Conservation (phyloP, 2,329 filamentous ascomycete species). For the Ophiostoma sp. region DNA sequence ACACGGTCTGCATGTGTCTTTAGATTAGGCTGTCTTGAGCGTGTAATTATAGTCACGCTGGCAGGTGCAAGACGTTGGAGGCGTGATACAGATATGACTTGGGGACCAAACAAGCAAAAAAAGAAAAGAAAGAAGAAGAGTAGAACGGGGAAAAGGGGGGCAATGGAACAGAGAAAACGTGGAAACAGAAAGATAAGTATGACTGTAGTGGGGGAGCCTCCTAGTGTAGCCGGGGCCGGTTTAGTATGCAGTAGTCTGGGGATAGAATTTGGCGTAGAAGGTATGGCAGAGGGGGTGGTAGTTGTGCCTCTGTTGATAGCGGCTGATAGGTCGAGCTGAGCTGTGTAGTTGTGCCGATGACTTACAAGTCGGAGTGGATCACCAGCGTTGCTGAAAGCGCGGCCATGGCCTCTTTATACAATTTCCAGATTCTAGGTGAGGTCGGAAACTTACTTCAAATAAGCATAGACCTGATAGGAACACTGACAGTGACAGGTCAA, state of each 20-base stretch:
- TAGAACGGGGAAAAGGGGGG: background rate
- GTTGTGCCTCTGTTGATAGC: background rate
- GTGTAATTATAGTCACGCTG: background rate
- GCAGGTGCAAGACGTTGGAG: background rate
- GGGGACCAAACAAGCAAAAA: background rate
- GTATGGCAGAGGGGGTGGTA: background rate
- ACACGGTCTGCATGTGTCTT: background rate
- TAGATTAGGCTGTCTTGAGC: background rate
- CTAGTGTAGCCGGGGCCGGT: constrained; percentile 6
- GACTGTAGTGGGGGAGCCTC: background rate
- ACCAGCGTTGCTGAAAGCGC: background rate
- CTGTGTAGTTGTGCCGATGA: background rate
- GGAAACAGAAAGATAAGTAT: background rate
- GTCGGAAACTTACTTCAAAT: background rate
- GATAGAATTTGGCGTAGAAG: background rate
- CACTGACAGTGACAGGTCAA: background rate
- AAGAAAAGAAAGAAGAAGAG: background rate
- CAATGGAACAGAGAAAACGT: constrained; percentile 9
- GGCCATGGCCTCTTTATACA: background rate
- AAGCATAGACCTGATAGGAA: background rate
- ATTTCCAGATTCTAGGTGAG: background rate
- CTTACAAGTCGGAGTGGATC: background rate
- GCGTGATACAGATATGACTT: background rate
- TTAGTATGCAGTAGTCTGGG: background rate
- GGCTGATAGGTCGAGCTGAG: background rate